Base-by-base conservation (phyloP, 2,329 filamentous ascomycete species). In the Cyphellophora europaea region DNA sequence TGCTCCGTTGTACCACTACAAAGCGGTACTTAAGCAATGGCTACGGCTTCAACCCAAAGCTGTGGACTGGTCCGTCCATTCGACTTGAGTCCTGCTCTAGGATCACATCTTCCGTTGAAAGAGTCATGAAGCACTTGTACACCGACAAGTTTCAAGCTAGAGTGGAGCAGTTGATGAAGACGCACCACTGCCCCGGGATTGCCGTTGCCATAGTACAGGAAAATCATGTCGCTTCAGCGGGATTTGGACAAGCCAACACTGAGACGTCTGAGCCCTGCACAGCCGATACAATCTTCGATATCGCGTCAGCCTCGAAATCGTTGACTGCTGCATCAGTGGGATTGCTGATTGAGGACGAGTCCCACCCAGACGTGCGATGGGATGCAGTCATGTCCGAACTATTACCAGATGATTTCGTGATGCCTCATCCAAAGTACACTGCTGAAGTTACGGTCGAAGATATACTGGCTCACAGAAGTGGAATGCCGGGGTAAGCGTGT, bases 401-500 rank as follows among this genome's bases (percentile, higher is more conserved):
- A 1, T 56, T 75, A 3, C 60, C 59, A 1, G 65, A 68, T 1
- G 71, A 74, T 33, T 75, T 74, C 39, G 62, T 72, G 2, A 53
- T 74, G 8, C 42, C 57, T 10, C 63, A 68, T 33, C 68, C 2
- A 49, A 55, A 15, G 61, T 68, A 8, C 8, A 25, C 21, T n/a
- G 8, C 8, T 8, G 8, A 25, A 40, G 50, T 72, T 27, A 76
- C 69, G 0, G 50, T 76, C 5, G 67, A 74, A 36, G 73, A 77
- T 37, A 63, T 69, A 2, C 56, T 72, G 1, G 62, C 62, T 32
- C 72, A 77, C 45, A 59, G 70, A 4, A 69, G 64, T 0, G 71
- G 72, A 6, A 56, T 71, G 39, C 56, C 69, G 2, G 65, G 54
- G n/a, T n/a, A n/a, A n/a, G n/a, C n/a, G n/a, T n/a, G n/a, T n/a